phyloP scores from a whole-genome alignment of 345 rosid genomes.

The Chamaenerion angustifolium region DNA sequence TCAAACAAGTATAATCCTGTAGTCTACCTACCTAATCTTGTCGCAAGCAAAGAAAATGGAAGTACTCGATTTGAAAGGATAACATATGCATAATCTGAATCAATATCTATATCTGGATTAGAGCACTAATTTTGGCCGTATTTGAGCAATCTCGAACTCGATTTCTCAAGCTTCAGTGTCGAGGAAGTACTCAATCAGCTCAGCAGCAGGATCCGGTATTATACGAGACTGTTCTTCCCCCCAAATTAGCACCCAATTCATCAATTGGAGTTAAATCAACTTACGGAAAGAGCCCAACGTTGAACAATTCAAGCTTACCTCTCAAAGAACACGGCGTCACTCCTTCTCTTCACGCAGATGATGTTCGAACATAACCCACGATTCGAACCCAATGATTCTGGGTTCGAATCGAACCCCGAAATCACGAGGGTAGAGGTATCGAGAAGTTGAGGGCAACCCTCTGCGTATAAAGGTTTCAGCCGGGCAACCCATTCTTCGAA shows the following conservation, averaged over 20 bases:
- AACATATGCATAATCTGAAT: too few species aligned
- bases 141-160: slow-evolving; percentile 67
- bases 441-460: too few species aligned
- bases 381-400: too few species aligned
- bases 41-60: too few species aligned
- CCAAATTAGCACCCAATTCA: not conserved
- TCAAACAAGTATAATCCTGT: too few species aligned
- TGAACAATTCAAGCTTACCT: slow-evolving; percentile 17
- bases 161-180: slow-evolving; percentile 91
- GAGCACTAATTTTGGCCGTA: slow-evolving; percentile 48
- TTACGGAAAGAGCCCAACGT: not conserved
- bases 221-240: slow-evolving; percentile 45
- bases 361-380: too few species aligned
- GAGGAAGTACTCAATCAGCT: slow-evolving; percentile 73
- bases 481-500: too few species aligned
- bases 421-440: too few species aligned
- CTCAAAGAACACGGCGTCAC: slow-evolving; percentile 66
- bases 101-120: not conserved
- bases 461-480: too few species aligned
- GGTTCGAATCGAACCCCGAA: too few species aligned
- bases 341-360: slow-evolving; percentile 63
- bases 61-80: not conserved
- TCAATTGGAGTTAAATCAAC: not conserved
- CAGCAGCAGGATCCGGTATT: slow-evolving; percentile 48
- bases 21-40: too few species aligned